These are phyloP conservation scores for Triticum monococcum DNA, from an alignment of 176 grass and related monocot species.

Conservation along the genomic window DNA sequence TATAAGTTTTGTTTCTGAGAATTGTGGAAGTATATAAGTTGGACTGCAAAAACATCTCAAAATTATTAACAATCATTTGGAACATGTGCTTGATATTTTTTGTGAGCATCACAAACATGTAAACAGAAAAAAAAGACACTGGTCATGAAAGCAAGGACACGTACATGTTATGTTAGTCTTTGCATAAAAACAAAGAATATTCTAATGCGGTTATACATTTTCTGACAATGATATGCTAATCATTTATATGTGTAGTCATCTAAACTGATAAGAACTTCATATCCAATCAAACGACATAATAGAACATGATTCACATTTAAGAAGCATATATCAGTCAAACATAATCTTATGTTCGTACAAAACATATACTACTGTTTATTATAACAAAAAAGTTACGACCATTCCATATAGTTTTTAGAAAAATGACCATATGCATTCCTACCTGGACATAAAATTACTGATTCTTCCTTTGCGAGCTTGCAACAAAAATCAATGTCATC, in stretches of 20 bases:
- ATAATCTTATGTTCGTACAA: too few species aligned
- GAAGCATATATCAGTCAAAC: background rate
- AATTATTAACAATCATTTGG: background rate
- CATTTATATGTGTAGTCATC: background rate
- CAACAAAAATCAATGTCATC: slow-evolving; percentile 86
- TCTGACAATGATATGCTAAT: background rate
- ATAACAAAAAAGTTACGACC: background rate
- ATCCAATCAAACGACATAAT: background rate
- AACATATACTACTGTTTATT: background rate
- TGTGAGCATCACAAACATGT: background rate
- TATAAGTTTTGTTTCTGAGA: too few species aligned
- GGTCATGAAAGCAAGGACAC: background rate
- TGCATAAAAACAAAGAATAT: background rate
- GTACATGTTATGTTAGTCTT: background rate
- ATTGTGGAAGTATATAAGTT: too few species aligned
- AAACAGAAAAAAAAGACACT: background rate
- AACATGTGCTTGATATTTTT: background rate
- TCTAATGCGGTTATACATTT: background rate
- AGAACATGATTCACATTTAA: background rate
- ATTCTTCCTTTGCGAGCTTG: slow-evolving; percentile 86
- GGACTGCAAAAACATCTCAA: background rate
- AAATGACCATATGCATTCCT: background rate
- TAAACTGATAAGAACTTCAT: background rate
- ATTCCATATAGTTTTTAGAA: background rate
- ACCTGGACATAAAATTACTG: slow-evolving; percentile 78